Base-by-base conservation (phyloP, 768 basidiomycete genomes). In the Coprinellus micaceus region DNA sequence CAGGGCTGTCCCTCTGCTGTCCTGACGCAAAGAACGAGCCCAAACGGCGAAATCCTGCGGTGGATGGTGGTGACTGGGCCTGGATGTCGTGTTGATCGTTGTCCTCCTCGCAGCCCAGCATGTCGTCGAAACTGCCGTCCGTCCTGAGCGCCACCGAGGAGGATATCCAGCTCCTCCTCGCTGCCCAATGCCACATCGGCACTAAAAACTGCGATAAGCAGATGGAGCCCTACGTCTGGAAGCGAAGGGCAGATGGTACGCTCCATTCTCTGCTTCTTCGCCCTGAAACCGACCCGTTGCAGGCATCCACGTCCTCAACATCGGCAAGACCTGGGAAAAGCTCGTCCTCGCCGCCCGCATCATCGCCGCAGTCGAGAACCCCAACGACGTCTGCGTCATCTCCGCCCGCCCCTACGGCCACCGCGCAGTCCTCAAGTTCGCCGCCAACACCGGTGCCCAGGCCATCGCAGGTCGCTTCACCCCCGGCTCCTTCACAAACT, bases 291-390 rank as follows among this genome's bases (percentile, higher is more conserved):
- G 54, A 53, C 56, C 60, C 41, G 61, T 61, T 56, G 60, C 73
- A 97, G 95, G 95, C 63, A 92, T 98, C 74, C 89, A 99, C 79
- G 78, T 99, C 69, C 75, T 98, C 67, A 97, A 98, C 86, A 89
- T 98, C 64, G 97, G 97, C 69, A 99, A 98, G 84, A 99, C 96
- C 62, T 98, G 95, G 95, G 96, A 98, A 77, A 99, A 99, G 77
- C 84, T 99, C 63, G 94, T 98, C 62, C 83, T 99, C 66, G 97
- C 97, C 58, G 97, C 97, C 60, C 93, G 97, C 71, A 84, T 98
- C 67, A 95, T 98, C 66, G 95, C 95, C 65, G 89, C 94, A 53
- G 88, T 98, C 68, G 95, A 98, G 75, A 98, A 98, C 84, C 96
- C 96, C 61, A 89, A 91, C 74, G 96, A 99, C 74, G 85, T 99